Percentiles rank a stretch among this genome's conserved stretches.
phyloP scores from a whole-genome alignment of 176 grass and related monocot genomes.

The Musa schizocarpa region DNA sequence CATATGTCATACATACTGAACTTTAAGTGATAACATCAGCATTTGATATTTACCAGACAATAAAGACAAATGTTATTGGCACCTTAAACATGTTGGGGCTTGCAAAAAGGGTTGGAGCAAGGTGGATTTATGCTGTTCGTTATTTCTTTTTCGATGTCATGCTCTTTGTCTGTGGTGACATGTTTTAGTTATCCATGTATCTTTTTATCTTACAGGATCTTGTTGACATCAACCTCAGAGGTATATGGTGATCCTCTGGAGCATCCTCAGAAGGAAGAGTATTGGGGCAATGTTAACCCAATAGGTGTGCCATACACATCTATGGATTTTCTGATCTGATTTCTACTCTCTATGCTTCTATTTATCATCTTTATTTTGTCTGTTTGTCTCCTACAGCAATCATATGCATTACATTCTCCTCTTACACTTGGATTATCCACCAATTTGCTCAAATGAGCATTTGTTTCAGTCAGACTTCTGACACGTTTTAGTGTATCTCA shows the following conservation, averaged over 20 bases:
- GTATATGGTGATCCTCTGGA: slow-evolving; percentile 96
- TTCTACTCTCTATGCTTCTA: background rate
- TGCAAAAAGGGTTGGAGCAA: slow-evolving; percentile 97
- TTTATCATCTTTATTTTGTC: background rate
- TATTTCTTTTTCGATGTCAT: background rate
- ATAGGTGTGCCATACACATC: slow-evolving; percentile 50
- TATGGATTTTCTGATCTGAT: background rate
- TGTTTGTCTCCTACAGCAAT: too few species aligned
- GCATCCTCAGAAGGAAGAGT: slow-evolving; percentile 93
- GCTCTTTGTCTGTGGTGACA: background rate
- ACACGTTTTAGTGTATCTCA: too few species aligned
- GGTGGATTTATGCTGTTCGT: slow-evolving; percentile 31
- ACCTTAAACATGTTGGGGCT: slow-evolving; percentile 99
- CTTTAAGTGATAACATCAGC: background rate
- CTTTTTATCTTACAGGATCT: slow-evolving; percentile 50
- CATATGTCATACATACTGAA: background rate
- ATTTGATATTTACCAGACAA: slow-evolving; percentile 52
- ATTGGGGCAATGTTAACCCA: slow-evolving; percentile 99
- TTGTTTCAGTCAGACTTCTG: too few species aligned
- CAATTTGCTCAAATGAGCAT: too few species aligned
- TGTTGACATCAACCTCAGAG: slow-evolving; percentile 97
- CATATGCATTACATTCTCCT: too few species aligned
- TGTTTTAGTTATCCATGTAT: background rate
- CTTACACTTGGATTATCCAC: too few species aligned
- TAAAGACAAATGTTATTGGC: slow-evolving; percentile 99